These are phyloP conservation scores for Aspergillus intermedius DNA, from an alignment of 2,329 filamentous ascomycete species.

Conservation along the genomic window DNA sequence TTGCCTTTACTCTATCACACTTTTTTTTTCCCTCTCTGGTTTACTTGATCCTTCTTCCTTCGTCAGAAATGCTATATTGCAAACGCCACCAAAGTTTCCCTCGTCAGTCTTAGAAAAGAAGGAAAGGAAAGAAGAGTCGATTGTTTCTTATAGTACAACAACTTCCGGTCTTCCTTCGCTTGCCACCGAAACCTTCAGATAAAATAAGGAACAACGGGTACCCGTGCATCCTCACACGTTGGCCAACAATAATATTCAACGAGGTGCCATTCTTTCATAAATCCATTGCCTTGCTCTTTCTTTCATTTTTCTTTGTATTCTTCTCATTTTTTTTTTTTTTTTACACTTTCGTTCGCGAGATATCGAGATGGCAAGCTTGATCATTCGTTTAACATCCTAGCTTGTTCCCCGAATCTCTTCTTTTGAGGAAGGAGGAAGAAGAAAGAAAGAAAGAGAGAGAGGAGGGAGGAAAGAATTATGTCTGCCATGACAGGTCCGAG, in stretches of 20 bases:
- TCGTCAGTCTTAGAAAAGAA: too few species aligned
- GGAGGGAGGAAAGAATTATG: constrained; percentile 4
- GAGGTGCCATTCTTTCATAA: neutral
- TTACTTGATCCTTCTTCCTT: neutral
- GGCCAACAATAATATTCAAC: too few species aligned
- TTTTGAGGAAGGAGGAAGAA: neutral
- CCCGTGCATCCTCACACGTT: too few species aligned
- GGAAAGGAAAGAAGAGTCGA: too few species aligned
- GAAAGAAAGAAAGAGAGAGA: constrained; percentile 3
- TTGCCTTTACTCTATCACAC: too few species aligned
- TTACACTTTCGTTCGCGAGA: neutral
- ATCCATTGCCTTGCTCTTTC: neutral
- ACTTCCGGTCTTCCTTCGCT: too few species aligned
- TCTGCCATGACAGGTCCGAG: constrained; percentile 28
- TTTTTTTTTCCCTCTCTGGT: too few species aligned
- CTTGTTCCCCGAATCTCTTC: neutral
- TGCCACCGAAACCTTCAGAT: too few species aligned
- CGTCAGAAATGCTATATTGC: neutral
- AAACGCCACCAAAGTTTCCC: too few species aligned
- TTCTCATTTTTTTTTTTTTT: neutral
- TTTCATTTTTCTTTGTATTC: neutral
- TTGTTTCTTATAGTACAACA: too few species aligned
- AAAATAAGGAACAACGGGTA: too few species aligned
- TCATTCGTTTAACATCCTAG: neutral
- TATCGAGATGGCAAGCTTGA: constrained; percentile 12